phyloP scores from a whole-genome alignment of 1,284 basidiomycete species.

The Sphagnurus paluster region DNA sequence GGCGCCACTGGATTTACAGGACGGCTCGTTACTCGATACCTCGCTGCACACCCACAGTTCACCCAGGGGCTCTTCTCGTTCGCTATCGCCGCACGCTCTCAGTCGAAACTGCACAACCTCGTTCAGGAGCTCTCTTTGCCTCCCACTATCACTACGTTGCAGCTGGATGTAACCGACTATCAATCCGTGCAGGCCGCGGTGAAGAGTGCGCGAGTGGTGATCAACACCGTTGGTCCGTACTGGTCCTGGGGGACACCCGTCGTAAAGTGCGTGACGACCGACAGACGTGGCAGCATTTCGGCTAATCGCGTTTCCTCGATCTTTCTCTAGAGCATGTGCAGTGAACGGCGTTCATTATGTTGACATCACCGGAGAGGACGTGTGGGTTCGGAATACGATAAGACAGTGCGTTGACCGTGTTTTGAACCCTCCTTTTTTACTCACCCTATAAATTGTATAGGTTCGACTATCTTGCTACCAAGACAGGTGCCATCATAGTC shows the following conservation, averaged over 20 bases:
- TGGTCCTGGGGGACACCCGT: conserved; percentile 65
- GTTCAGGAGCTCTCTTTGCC: conserved; percentile 22
- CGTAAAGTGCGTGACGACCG: conserved; percentile 43
- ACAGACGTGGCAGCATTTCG: not conserved
- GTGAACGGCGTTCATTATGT: conserved; percentile 44
- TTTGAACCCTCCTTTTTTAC: not conserved
- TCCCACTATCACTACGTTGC: conserved; percentile 15
- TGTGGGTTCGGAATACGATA: conserved; percentile 39
- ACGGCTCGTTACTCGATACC: conserved; percentile 59
- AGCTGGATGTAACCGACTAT: conserved; percentile 19
- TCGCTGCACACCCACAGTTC: conserved; percentile 55
- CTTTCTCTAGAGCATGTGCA: conserved; percentile 46
- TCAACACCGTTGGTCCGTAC: conserved; percentile 70
- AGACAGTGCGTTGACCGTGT: conserved; percentile 32
- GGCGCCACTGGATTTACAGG: conserved; percentile 76
- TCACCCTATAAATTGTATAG: conserved; percentile 23
- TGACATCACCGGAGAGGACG: conserved; percentile 42
- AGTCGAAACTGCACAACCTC: conserved; percentile 37
- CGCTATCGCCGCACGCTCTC: conserved; percentile 60
- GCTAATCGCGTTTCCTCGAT: not conserved
- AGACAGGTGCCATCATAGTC: conserved; percentile 68
- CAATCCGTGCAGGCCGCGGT: conserved; percentile 51
- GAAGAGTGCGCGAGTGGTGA: conserved; percentile 56
- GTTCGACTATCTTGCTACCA: conserved; percentile 66
- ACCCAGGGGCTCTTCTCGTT: conserved; percentile 55